Base-by-base conservation (phyloP, 1,284 basidiomycete species). In the Leucoagaricus sp. region DNA sequence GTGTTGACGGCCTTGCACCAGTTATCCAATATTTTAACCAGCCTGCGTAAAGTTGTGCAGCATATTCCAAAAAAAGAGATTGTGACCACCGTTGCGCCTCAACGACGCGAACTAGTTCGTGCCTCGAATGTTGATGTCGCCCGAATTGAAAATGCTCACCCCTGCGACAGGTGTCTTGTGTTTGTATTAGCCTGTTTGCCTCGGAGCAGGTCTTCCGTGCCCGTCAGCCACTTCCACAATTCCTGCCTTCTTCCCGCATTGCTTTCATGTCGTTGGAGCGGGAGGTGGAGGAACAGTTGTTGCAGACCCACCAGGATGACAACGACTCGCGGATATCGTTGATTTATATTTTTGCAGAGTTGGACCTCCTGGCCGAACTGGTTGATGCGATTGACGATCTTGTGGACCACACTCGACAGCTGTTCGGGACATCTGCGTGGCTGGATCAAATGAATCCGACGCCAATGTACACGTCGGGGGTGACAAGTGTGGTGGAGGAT, bases 171-270 rank as follows among this genome's bases (percentile, higher is more conserved):
- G 62, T 65, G 59, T 82, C 80, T 3, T 77, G 75, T 60, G 67
- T 82, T 4, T 80, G 76, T 63, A 68, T 82, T 41, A 72, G 72
- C 4, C 66, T 82, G 17, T 82, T 79, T 58, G 78, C 79, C 2
- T 77, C 76, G 60, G 79, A 82, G 58, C 76, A 81, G 46, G 79
- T 77, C 3, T 82, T 82, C 64, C 69, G 73, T 6, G 75, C 74
- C 4, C 72, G 76, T 33, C 78, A 79, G 57, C 74, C 78, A 3
- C 70, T 83, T 3, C 79, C 80, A 0, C 79, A 82, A 61, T 81
- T 80, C 60, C 68, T 82, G 4, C 80, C 81, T 1, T 82, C 79
- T 1, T 68, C 75, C 4, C 68, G 76, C 8, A 70, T 75, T 57
- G 78, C 81, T 19, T 66, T 78, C 17, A 60, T 65, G 8, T 64